Percentiles rank a stretch among this genome's conserved stretches.
phyloP scores from a whole-genome alignment of 2,329 filamentous ascomycete genomes.

The Penicillium sp. region DNA sequence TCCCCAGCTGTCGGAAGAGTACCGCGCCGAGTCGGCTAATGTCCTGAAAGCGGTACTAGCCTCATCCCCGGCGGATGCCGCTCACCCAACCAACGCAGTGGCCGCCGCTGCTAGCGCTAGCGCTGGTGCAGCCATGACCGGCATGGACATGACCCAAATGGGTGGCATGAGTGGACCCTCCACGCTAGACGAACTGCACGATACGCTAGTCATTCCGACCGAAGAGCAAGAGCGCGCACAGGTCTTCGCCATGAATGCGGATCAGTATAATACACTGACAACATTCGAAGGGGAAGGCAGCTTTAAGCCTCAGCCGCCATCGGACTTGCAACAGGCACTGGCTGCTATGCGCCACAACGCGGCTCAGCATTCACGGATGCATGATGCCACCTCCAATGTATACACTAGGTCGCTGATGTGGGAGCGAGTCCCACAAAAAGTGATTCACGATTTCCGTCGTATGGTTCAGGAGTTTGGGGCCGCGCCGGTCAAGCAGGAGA shows the following conservation, averaged over 20 bases:
- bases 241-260: slow-evolving; percentile 79
- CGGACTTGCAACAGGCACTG: slow-evolving; percentile 62
- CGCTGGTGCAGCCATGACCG: slow-evolving; percentile 33
- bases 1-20: slow-evolving; percentile 47
- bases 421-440: slow-evolving; percentile 90
- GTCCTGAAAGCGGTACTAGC: slow-evolving; percentile 49
- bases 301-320: slow-evolving; percentile 42
- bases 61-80: slow-evolving; percentile 45
- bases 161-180: slow-evolving; percentile 29
- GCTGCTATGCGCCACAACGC: slow-evolving; percentile 71
- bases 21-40: slow-evolving; percentile 49
- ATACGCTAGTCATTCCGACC: slow-evolving; percentile 70
- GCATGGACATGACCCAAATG: slow-evolving; percentile 42
- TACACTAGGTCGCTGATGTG: slow-evolving; percentile 91
- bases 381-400: slow-evolving; percentile 71
- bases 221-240: slow-evolving; percentile 87
- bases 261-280: slow-evolving; percentile 84
- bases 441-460: slow-evolving; percentile 88
- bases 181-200: slow-evolving; percentile 64
- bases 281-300: slow-evolving; percentile 59
- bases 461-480: slow-evolving; percentile 75
- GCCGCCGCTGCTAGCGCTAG: slow-evolving; percentile 24
- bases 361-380: slow-evolving; percentile 58
- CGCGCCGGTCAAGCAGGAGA: slow-evolving; percentile 34
- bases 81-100: slow-evolving; percentile 48